Base-by-base conservation (phyloP, 192 early-diverging fungal genomes). In the Gamsiella multidivaricata region DNA sequence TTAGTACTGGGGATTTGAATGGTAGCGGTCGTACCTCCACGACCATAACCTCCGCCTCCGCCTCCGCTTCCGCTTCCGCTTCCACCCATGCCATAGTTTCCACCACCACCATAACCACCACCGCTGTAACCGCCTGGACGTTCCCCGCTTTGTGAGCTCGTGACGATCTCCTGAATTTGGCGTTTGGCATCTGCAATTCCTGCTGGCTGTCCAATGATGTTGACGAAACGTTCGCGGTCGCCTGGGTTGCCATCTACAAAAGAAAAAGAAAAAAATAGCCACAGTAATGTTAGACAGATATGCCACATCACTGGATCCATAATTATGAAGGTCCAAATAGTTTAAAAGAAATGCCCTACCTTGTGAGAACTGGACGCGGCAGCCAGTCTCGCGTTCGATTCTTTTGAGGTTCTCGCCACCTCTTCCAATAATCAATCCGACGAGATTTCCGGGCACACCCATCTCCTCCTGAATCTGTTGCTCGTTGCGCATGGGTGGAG, bases 401-500 rank as follows among this genome's bases (percentile, higher is more conserved):
- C 85, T 74, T 72, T 92, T 89, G 64, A 96, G 69, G 81, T 91
- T 93, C 46, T 91, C 92, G 6, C 95, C 95, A 26, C 83, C 84
- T 20, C 88, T 82, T 11, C 95, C 95, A 78, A 96, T 96, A 32
- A 96, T 85, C 43, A 94, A 68, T 5, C 95, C 95, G 11, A 94
- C 91, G 55, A 91, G 87, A 34, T 75, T 82, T 58, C 86, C 79
- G 5, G 89, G 87, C 8, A 94, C 88, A 23, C 54, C 80, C 46
- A 91, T 86, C 64, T 90, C 85, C 64, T 83, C 86, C 37, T 76
- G 79, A 20, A 70, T 75, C 22, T 10, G 17, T 28, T 78, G 80
- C 36, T 68, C 67, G 54, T 73, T 73, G 41, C 67, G 55, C 54
- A 62, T 70, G 23, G 67, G 65, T 20, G 67, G 70, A 28, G 68